phyloP scores from a whole-genome alignment of 257 asterid species.

The Nicotiana tabacum region DNA sequence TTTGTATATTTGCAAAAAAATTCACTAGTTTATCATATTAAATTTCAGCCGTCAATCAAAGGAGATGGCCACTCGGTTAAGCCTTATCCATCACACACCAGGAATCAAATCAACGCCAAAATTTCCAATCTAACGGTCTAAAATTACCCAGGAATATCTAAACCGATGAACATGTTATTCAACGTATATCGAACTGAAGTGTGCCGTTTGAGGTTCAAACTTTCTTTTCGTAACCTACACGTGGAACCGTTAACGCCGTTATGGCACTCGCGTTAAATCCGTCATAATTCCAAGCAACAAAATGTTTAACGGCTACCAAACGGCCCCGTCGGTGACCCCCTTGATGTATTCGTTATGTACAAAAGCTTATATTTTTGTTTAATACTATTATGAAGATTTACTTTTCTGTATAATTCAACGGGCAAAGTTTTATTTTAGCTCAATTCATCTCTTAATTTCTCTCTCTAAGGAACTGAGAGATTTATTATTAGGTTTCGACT shows the following conservation, averaged over 20 bases:
- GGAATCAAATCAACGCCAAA: not conserved
- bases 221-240: conserved; percentile 55
- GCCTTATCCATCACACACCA: not conserved
- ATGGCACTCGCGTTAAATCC: not conserved
- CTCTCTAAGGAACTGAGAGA: conserved; percentile 19
- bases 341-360: conserved; percentile 83
- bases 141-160: not conserved
- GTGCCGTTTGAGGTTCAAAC: conserved; percentile 98
- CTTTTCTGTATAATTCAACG: conserved; percentile 53
- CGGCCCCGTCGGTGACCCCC: conserved; percentile 60
- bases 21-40: too few species aligned
- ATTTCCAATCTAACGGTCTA: not conserved
- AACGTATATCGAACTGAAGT: not conserved
- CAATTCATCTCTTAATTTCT: conserved; percentile 23
- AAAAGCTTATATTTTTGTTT: conserved; percentile 11
- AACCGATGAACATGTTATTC: not conserved
- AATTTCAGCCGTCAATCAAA: not conserved
- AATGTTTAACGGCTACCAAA: conserved; percentile 37
- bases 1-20: too few species aligned
- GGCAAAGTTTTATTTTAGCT: conserved; percentile 35
- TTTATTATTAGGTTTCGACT: conserved; percentile 16
- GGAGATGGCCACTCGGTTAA: not conserved
- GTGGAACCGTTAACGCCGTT: conserved; percentile 49
- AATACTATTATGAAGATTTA: conserved; percentile 19
- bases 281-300: not conserved